Evolutionary conservation across 495 filamentous ascomycete species (phyloP).

Genomic region (Penicillium angulare): DNA sequence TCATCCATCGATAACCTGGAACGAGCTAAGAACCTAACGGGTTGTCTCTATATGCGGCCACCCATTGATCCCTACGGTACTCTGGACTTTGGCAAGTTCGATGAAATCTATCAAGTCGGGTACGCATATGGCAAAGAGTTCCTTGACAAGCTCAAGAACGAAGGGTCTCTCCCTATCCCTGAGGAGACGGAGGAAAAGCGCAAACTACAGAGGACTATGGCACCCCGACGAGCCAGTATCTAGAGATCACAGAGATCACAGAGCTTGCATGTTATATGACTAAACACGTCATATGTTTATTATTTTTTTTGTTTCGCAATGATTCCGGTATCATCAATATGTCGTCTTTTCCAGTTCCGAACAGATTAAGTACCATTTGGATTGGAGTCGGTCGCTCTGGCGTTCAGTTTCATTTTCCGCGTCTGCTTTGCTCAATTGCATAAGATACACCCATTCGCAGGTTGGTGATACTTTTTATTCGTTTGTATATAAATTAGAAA

Average conservation of each 20-base stretch:
- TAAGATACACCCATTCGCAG: conserved; percentile 9
- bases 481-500: background rate
- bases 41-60: conserved; percentile 92
- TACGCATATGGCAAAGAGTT: conserved; percentile 82
- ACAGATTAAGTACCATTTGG: too few species aligned
- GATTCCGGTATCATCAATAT: background rate
- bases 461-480: too few species aligned
- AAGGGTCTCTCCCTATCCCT: conserved; percentile 64
- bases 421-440: too few species aligned
- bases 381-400: background rate
- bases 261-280: too few species aligned
- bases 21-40: conserved; percentile 80
- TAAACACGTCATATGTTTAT: background rate
- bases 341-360: too few species aligned
- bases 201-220: conserved; percentile 87
- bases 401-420: background rate
- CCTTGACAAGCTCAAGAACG: conserved; percentile 66
- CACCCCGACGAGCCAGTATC: conserved; percentile 88
- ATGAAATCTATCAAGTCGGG: conserved; percentile 90
- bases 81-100: conserved; percentile 93
- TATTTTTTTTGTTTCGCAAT: background rate
- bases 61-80: conserved; percentile 93
- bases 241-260: conserved; percentile 10
- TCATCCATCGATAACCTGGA: conserved; percentile 90
- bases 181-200: conserved; percentile 85